Percentiles rank a stretch among this genome's conserved stretches.
phyloP scores from a whole-genome alignment of 2,329 filamentous ascomycete species.

The Cladosporium phlei region DNA sequence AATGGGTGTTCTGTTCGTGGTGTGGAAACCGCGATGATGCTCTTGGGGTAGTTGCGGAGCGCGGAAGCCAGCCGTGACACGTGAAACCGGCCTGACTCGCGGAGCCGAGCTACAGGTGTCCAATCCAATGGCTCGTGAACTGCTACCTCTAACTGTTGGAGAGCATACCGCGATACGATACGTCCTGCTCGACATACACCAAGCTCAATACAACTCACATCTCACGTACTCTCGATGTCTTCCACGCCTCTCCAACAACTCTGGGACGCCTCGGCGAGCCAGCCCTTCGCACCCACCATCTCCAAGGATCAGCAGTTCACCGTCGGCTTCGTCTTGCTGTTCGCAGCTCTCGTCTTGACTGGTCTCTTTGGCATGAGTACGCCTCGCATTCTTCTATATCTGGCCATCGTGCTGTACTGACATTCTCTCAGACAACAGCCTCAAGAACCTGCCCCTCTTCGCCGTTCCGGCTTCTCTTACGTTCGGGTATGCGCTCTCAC shows the following conservation, averaged over 20 bases:
- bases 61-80: not conserved
- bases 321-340: slow-evolving; percentile 70
- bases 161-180: too few species aligned
- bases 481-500: slow-evolving; percentile 65
- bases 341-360: slow-evolving; percentile 64
- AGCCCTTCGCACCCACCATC: slow-evolving; percentile 75
- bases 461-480: slow-evolving; percentile 83
- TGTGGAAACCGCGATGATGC: slow-evolving; percentile 4
- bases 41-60: slow-evolving; percentile 6
- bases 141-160: too few species aligned
- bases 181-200: too few species aligned
- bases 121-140: slow-evolving; percentile 11
- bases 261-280: slow-evolving; percentile 88
- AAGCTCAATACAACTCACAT: not conserved
- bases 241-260: slow-evolving; percentile 73
- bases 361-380: slow-evolving; percentile 83
- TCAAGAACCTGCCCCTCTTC: slow-evolving; percentile 69
- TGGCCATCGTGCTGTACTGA: slow-evolving; percentile 17
- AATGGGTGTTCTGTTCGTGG: too few species aligned
- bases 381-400: slow-evolving; percentile 16
- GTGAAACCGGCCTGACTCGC: not conserved
- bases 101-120: slow-evolving; percentile 10
- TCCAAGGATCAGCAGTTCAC: slow-evolving; percentile 80
- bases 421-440: slow-evolving; percentile 65
- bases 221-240: slow-evolving; percentile 51